phyloP scores from a whole-genome alignment of 116 monocot species.

The Trichopus zeylanicus region DNA sequence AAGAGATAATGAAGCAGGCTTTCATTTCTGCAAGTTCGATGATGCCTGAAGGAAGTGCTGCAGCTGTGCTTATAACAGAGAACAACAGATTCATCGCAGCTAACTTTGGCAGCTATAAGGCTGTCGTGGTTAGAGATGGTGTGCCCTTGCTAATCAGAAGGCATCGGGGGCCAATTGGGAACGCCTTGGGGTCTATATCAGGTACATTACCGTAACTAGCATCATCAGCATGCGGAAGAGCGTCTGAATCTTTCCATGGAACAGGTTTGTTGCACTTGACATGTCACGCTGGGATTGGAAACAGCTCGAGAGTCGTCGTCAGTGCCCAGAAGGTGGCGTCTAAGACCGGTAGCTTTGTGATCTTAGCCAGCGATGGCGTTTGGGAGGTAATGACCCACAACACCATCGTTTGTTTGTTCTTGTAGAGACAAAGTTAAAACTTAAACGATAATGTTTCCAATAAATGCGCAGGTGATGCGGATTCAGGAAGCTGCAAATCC shows the following conservation, averaged over 20 bases:
- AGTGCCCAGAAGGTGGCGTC: slow-evolving; percentile 13
- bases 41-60: slow-evolving; percentile 15
- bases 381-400: slow-evolving; percentile 38
- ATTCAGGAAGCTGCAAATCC: slow-evolving; percentile 40
- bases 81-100: slow-evolving; percentile 19
- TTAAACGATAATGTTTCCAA: background rate
- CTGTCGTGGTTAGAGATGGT: slow-evolving; percentile 21
- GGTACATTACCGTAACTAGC: too few species aligned
- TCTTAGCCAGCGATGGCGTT: slow-evolving; percentile 38
- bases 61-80: slow-evolving; percentile 20
- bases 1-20: slow-evolving; percentile 20
- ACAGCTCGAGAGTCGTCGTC: slow-evolving; percentile 9
- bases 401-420: too few species aligned
- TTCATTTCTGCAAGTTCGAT: slow-evolving; percentile 10
- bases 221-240: too few species aligned
- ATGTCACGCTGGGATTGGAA: background rate
- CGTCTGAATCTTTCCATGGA: background rate
- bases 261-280: slow-evolving; percentile 10
- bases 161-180: background rate
- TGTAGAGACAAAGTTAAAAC: background rate
- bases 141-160: slow-evolving; percentile 13
- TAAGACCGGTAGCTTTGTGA: slow-evolving; percentile 25
- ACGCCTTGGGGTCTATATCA: slow-evolving; percentile 4
- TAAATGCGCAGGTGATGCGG: slow-evolving; percentile 32
- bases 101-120: slow-evolving; percentile 20